Conservation (phyloP, 805 yeast species). For the Saturnispora zaruensis region DNA sequence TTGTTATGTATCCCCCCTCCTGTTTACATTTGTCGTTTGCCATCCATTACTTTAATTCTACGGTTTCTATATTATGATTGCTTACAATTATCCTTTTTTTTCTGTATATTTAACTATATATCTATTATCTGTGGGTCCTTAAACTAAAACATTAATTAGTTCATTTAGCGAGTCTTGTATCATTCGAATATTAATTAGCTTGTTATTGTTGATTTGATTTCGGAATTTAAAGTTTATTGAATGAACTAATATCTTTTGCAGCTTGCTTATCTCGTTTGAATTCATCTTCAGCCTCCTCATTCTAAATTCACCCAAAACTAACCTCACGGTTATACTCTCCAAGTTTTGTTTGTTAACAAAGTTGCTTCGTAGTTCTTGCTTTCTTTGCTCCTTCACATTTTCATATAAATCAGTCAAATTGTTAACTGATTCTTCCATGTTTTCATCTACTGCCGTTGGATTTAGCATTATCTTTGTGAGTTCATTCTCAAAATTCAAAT, state of each 20-base stretch:
- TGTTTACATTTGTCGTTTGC: neutral
- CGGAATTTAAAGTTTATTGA: neutral
- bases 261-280: neutral
- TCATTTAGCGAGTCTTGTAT: neutral
- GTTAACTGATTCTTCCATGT: neutral
- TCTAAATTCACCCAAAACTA: neutral
- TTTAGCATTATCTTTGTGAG: neutral
- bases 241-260: neutral
- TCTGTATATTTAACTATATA: neutral
- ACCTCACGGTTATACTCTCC: neutral
- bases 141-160: neutral
- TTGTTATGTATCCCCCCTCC: neutral
- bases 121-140: neutral
- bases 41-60: neutral
- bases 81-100: neutral
- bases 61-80: neutral
- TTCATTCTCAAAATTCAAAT: neutral
- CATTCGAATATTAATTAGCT: neutral
- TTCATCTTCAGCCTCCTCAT: neutral
- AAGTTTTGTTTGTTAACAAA: neutral
- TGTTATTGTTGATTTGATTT: neutral
- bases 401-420: neutral
- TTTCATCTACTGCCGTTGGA: neutral
- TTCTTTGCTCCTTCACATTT: neutral
- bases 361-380: neutral